phyloP scores from a whole-genome alignment of 441 rosid species.

The Erodium moschatum region DNA sequence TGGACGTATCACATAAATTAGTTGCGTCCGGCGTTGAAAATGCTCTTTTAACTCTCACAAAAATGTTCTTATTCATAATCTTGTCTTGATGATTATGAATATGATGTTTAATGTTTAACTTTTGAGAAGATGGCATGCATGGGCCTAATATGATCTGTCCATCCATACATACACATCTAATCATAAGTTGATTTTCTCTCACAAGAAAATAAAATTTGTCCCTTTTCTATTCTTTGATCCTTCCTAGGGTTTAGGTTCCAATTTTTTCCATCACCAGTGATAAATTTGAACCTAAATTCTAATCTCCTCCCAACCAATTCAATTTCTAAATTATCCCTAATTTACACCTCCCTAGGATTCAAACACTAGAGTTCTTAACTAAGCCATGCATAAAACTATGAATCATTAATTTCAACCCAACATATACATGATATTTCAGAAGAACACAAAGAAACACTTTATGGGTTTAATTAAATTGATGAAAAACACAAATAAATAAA shows the following conservation, averaged over 20 bases:
- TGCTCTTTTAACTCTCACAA: too few relatives aligned
- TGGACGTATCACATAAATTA: too few relatives aligned
- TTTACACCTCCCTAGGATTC: too few relatives aligned
- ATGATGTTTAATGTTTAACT: constrained; percentile 25
- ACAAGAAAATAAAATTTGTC: constrained; percentile 8
- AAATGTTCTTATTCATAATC: too few relatives aligned
- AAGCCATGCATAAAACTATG: too few relatives aligned
- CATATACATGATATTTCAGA: background rate
- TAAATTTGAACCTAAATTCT: too few relatives aligned
- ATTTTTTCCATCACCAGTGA: constrained; percentile 12
- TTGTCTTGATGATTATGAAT: constrained; percentile 2
- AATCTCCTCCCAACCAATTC: too few relatives aligned
- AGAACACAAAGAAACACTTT: background rate
- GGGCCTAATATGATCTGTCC: constrained; percentile 15
- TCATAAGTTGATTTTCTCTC: background rate
- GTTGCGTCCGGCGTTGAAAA: too few relatives aligned
- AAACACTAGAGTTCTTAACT: too few relatives aligned
- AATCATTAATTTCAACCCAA: too few relatives aligned
- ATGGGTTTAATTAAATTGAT: background rate
- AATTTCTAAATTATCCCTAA: too few relatives aligned
- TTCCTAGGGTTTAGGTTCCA: constrained; percentile 16
- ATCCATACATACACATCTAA: background rate
- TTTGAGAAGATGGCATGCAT: constrained; percentile 24
- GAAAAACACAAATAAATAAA: background rate
- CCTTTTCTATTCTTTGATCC: background rate